Evolutionary conservation across 2,329 filamentous ascomycete species (phyloP).

Genomic region (Trichoderma simmonsii): DNA sequence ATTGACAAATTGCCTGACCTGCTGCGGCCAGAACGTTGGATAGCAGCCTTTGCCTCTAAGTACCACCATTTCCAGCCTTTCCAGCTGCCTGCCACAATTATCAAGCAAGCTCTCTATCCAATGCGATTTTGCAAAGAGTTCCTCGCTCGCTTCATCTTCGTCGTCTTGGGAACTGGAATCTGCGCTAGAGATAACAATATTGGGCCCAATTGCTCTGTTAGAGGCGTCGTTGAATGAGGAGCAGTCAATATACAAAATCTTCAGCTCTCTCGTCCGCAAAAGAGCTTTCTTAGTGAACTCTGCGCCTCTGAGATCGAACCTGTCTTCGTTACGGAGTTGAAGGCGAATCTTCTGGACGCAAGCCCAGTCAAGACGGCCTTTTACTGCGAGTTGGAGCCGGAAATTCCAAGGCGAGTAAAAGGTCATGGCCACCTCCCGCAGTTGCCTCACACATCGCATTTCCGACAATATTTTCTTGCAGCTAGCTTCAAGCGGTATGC

Average conservation of each 20-base stretch:
- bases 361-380: slow-evolving; percentile 1
- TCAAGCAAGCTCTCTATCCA: background rate
- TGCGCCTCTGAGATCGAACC: background rate
- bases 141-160: background rate
- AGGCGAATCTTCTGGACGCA: background rate
- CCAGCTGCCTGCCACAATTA: background rate
- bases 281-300: background rate
- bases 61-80: background rate
- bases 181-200: background rate
- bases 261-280: background rate
- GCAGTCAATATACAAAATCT: background rate
- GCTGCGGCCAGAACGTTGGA: background rate
- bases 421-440: background rate
- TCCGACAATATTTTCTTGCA: background rate
- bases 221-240: background rate
- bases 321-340: background rate
- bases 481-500: background rate
- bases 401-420: slow-evolving; percentile 1
- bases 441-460: background rate
- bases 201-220: background rate
- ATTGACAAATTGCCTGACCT: background rate
- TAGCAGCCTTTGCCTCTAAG: background rate
- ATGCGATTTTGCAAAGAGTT: background rate
- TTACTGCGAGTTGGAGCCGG: background rate
- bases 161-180: background rate